A percentile compares a stretch with the other conserved stretches of the same genome.
Evolutionary conservation across 192 early-diverging fungal species (phyloP).

Genomic region (Podila epigama): DNA sequence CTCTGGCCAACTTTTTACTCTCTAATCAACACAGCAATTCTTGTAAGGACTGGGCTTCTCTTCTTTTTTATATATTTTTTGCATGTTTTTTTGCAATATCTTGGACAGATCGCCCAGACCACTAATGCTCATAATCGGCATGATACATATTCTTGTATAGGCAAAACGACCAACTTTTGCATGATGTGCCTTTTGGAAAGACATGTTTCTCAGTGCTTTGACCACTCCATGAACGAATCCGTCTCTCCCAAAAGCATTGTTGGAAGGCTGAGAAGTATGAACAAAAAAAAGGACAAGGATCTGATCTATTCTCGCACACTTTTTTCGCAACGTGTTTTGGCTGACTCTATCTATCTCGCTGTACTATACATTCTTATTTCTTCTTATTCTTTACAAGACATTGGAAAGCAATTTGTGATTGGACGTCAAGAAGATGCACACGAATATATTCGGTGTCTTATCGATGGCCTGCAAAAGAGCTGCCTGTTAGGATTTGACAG

Average conservation of each 20-base stretch:
- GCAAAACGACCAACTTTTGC: constrained; percentile 66
- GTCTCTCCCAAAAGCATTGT: constrained; percentile 74
- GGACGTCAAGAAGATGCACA: constrained; percentile 92
- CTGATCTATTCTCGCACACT: neutral
- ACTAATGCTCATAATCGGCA: neutral
- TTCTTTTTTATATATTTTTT: neutral
- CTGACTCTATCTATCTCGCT: neutral
- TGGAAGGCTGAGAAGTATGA: constrained; percentile 65
- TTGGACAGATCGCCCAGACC: too few species aligned
- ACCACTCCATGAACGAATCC: constrained; percentile 51
- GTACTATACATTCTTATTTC: neutral
- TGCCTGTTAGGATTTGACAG: constrained; percentile 61
- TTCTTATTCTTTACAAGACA: constrained; percentile 44
- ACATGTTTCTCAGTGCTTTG: constrained; percentile 66
- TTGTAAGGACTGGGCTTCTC: constrained; percentile 54
- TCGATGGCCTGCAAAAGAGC: constrained; percentile 76
- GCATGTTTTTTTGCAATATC: too few species aligned
- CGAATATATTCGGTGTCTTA: constrained; percentile 79
- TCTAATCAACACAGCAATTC: constrained; percentile 62
- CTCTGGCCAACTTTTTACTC: constrained; percentile 73
- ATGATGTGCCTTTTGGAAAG: constrained; percentile 76
- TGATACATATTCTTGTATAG: too few species aligned
- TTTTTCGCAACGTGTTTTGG: neutral
- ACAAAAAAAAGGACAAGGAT: neutral
- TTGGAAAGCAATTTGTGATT: constrained; percentile 79